Percentiles rank a stretch among this genome's conserved stretches.
Evolutionary conservation across 2,329 filamentous ascomycete genomes (phyloP).

Genomic region (Coniochaeta sp.): DNA sequence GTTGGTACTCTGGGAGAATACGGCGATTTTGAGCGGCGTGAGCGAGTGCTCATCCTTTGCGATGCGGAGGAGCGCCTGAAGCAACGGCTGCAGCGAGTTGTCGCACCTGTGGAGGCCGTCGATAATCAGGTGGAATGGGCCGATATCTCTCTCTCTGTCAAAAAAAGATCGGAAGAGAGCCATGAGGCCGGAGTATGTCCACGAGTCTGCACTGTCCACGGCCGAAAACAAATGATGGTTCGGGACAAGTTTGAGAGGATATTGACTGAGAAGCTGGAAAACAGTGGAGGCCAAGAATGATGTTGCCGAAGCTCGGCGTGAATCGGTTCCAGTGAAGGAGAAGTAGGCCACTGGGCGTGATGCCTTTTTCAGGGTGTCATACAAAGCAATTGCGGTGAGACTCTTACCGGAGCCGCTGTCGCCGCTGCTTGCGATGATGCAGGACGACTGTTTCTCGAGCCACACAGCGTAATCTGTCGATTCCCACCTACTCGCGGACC

Average conservation of each 20-base stretch:
- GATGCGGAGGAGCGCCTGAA: background rate
- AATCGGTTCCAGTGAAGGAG: background rate
- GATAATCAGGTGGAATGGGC: background rate
- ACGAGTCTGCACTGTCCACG: background rate
- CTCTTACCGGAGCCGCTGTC: background rate
- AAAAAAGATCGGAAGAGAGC: background rate
- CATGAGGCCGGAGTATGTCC: background rate
- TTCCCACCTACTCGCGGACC: no score
- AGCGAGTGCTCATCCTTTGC: background rate
- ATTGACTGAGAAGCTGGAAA: background rate
- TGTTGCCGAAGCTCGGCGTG: background rate
- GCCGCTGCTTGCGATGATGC: background rate
- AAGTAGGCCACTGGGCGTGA: background rate
- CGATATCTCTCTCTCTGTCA: background rate
- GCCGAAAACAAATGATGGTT: background rate
- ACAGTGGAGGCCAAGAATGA: background rate
- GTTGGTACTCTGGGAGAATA: background rate
- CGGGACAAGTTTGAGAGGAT: background rate
- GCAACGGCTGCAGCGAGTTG: background rate
- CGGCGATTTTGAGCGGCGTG: background rate
- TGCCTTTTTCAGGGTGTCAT: background rate
- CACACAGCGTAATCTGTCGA: background rate
- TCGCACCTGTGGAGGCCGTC: background rate
- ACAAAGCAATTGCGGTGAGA: background rate
- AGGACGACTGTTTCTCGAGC: background rate